Evolutionary conservation across 306 rosid genomes (phyloP), one percentile per base, ranked within the genome.

Genomic region (Mimosa bimucronata): DNA sequence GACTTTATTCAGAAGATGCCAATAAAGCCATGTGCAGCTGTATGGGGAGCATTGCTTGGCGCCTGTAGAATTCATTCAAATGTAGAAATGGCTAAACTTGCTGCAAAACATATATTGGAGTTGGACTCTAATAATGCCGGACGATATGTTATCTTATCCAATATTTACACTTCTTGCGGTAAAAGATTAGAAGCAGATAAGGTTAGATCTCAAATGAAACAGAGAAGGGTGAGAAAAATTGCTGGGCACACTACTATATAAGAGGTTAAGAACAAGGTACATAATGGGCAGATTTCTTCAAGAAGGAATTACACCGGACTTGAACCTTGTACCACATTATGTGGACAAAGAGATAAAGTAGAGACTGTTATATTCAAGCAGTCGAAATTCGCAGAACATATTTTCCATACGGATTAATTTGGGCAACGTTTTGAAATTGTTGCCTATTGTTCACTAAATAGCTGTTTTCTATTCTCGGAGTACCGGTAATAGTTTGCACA

Each of bases 31-130:
- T 79, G 80, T 78, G 78, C 81, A 52, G 84, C 73, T 31, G 82
- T 88, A 31, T 88, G 91, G 89, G 89, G 85, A 41, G 83, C 91
- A 60, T 76, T 88, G 5, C 86, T 85, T 18, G 87, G 87, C 15
- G 89, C 86, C 31, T 88, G 86, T 73, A 81, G 81, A 73, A 81
- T 81, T 58, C 84, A 85, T 82, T 72, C 73, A 29, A 81, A 88
- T 53, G 80, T 79, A 65, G 84, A 88, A 78, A 73, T 88, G 79
- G 87, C 87, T 19, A 71, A 88, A 81, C 73, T 76, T 74, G 84
- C 91, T 38, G 80, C 85, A 29, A 74, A 46, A 26, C 64, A 71
- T 12, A 73, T 88, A 12, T 79, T 85, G 38, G 82, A 88, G 80
- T 44, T 88, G 82, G 88, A 83, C 42, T 53, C 76, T 6, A 66